These are phyloP conservation scores for Daldinia bambusicola DNA, from an alignment of 495 filamentous ascomycete species.

Conservation along the genomic window DNA sequence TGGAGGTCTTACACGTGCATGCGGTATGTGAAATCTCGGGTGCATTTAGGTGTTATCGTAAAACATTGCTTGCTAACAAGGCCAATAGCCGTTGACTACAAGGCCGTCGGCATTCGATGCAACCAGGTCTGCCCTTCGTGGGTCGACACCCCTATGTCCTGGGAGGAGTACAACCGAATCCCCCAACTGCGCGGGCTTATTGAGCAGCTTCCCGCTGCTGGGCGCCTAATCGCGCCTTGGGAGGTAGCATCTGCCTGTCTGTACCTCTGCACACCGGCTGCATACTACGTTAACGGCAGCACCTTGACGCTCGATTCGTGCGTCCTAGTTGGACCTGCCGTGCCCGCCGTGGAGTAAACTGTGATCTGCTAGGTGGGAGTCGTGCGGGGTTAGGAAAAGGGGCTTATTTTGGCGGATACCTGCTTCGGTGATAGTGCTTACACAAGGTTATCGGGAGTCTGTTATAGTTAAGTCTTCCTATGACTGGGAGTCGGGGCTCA, in stretches of 20 bases:
- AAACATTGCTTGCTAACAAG: neutral
- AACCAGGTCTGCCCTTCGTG: slow-evolving; percentile 50
- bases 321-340: slow-evolving; percentile 40
- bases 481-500: neutral
- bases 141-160: slow-evolving; percentile 56
- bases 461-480: neutral
- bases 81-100: slow-evolving; percentile 36
- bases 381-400: neutral
- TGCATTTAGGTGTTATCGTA: neutral
- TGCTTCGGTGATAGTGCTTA: neutral
- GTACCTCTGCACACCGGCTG: slow-evolving; percentile 35
- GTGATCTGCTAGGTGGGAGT: neutral
- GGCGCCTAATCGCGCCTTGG: slow-evolving; percentile 32
- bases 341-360: neutral
- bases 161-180: slow-evolving; percentile 37
- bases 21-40: slow-evolving; percentile 15
- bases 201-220: slow-evolving; percentile 14
- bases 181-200: slow-evolving; percentile 20
- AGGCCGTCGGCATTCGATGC: slow-evolving; percentile 27
- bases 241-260: slow-evolving; percentile 40
- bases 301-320: slow-evolving; percentile 33
- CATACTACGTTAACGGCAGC: slow-evolving; percentile 26
- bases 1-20: slow-evolving; percentile 39
- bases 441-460: neutral
- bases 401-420: neutral